Conservation (phyloP, 208 protist genomes). For the Trypanosomatidae sp. region DNA sequence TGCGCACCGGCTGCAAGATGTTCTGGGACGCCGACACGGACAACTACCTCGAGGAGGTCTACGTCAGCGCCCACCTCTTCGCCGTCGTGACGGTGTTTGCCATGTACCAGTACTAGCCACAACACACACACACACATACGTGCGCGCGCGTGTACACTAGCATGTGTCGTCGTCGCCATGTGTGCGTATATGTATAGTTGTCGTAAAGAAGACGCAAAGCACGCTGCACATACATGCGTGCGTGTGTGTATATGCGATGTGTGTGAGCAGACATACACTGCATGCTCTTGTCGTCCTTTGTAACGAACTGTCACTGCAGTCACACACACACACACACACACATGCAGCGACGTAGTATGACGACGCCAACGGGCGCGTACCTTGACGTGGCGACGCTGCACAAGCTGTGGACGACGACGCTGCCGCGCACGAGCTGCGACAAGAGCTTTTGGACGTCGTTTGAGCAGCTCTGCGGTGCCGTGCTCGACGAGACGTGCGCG, state of each 20-base stretch:
- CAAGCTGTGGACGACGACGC: slow-evolving; percentile 20
- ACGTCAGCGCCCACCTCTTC: slow-evolving; percentile 81
- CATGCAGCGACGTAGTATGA: too few relatives aligned
- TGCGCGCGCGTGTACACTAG: neutral
- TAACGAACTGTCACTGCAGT: too few relatives aligned
- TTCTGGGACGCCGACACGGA: slow-evolving; percentile 95
- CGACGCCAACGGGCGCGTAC: too few relatives aligned
- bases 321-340: too few relatives aligned
- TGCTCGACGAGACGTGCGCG: slow-evolving; percentile 16
- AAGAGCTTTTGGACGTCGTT: slow-evolving; percentile 49
- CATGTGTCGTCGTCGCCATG: too few relatives aligned
- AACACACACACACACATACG: neutral
- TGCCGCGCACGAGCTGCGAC: slow-evolving; percentile 32
- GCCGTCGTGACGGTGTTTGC: slow-evolving; percentile 89
- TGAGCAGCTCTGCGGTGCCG: slow-evolving; percentile 32
- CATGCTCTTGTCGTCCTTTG: too few relatives aligned
- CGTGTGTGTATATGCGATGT: too few relatives aligned
- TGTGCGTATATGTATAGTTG: too few relatives aligned
- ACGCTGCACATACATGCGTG: too few relatives aligned
- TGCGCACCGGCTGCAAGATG: slow-evolving; percentile 89
- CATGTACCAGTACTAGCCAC: slow-evolving; percentile 77
- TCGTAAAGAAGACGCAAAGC: too few relatives aligned
- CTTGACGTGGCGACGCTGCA: slow-evolving; percentile 8
- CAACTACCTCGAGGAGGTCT: slow-evolving; percentile 88
- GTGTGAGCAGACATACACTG: too few relatives aligned